phyloP scores from a whole-genome alignment of 2,329 filamentous ascomycete species.

The Fusarium pininemorale region DNA sequence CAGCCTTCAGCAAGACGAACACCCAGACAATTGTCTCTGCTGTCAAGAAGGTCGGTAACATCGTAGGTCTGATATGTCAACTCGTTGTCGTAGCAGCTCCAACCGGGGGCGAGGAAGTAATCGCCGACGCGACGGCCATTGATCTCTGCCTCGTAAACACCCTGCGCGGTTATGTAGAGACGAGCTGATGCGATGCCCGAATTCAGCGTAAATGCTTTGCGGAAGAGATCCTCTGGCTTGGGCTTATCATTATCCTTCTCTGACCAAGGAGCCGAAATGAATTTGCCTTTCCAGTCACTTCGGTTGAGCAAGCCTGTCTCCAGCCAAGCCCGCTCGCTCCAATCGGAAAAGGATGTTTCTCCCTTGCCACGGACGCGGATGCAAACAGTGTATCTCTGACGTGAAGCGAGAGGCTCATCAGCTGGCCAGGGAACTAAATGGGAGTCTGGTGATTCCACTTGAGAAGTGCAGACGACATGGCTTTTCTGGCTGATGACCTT shows the following conservation, averaged over 20 bases:
- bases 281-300: slow-evolving; percentile 17
- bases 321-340: slow-evolving; percentile 24
- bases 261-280: slow-evolving; percentile 35
- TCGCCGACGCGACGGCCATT: slow-evolving; percentile 53
- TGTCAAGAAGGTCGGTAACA: slow-evolving; percentile 52
- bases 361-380: slow-evolving; percentile 22
- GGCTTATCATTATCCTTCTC: slow-evolving; percentile 14
- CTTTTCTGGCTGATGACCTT: not conserved
- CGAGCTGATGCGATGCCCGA: not conserved
- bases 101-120: slow-evolving; percentile 59
- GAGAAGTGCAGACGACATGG: not conserved
- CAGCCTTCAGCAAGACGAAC: slow-evolving; percentile 58
- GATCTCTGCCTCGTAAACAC: slow-evolving; percentile 58
- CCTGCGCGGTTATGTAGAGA: slow-evolving; percentile 57
- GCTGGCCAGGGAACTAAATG: slow-evolving; percentile 22
- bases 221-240: slow-evolving; percentile 30
- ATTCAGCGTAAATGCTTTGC: slow-evolving; percentile 2
- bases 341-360: not conserved
- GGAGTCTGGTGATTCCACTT: not conserved
- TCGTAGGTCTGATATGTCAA: slow-evolving; percentile 63
- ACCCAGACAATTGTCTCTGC: slow-evolving; percentile 23
- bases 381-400: not conserved
- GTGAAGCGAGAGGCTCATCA: slow-evolving; percentile 10
- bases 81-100: slow-evolving; percentile 59
- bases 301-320: slow-evolving; percentile 24